Evolutionary conservation across 2,329 filamentous ascomycete species (phyloP), one percentile per base, ranked within the genome.

Genomic region (Plectosphaerella cucumerina): DNA sequence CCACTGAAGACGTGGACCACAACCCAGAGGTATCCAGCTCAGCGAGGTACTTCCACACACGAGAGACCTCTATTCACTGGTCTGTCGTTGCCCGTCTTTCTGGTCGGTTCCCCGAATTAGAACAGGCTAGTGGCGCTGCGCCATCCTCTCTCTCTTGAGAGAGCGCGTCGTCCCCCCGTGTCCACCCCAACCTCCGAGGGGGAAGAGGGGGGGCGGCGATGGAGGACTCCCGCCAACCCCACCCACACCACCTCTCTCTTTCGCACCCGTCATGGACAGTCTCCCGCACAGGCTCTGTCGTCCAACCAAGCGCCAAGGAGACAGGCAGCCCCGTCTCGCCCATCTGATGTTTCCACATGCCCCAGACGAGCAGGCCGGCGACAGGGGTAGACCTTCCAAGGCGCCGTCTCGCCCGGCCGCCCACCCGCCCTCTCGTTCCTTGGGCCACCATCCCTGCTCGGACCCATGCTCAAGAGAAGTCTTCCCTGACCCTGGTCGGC

Each of bases 331-430:
- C 52, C 51, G 57, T 60, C 58, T 63, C 61, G 64, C 65, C 65
- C 68, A 66, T 70, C 65, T 69, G 64, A 69, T 67, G 65, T 70
- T 70, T 67, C 65, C 64, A 60, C 64, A 69, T 71, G 65, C 67
- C 67, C 70, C 70, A 72, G 68, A 72, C 67, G 67, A 64, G 59
- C 61, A 60, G 65, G 62, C 65, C 26, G 67, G 62, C 65, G 39
- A 37, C 47, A 37, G 54, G 48, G 55, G 53, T 60, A 50, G 52
- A 49, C 48, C 15, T 22, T 35, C 56, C 35, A 56, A 55, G 53
- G 52, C 60, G 53, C 58, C 59, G 60, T 58, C 60, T 61, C 58
- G 57, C 58, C 59, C 59, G 53, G 56, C 59, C 59, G 58, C 59
- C 60, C 58, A 57, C 58, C 59, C 59, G 59, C 55, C 57, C 60